These are phyloP conservation scores for Akanthomyces dipterigenus DNA, from an alignment of 2,329 filamentous ascomycete species.

Conservation along the genomic window DNA sequence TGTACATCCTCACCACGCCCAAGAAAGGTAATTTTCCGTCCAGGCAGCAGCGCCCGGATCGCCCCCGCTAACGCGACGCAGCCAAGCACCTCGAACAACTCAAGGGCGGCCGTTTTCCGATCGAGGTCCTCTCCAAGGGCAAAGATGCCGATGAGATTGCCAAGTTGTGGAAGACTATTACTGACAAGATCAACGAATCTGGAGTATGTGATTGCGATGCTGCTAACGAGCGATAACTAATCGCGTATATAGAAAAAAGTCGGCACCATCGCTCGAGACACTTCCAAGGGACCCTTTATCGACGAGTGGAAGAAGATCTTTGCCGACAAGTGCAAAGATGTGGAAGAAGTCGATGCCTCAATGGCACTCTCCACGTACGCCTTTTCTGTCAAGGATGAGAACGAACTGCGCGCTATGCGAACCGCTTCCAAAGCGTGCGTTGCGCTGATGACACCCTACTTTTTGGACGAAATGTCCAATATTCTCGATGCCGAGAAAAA, in stretches of 20 bases:
- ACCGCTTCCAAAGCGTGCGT: slow-evolving; percentile 92
- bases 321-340: slow-evolving; percentile 69
- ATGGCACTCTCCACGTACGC: slow-evolving; percentile 74
- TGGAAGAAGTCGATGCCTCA: slow-evolving; percentile 83
- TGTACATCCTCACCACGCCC: slow-evolving; percentile 90
- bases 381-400: slow-evolving; percentile 90
- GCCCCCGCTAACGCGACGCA: slow-evolving; percentile 35
- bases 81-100: slow-evolving; percentile 89
- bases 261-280: slow-evolving; percentile 78
- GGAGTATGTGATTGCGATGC: slow-evolving; percentile 55
- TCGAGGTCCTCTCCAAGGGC: slow-evolving; percentile 85
- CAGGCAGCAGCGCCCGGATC: neutral
- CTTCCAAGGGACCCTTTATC: slow-evolving; percentile 78
- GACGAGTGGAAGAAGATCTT: slow-evolving; percentile 93
- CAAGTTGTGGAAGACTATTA: slow-evolving; percentile 78
- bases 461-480: slow-evolving; percentile 96
- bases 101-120: slow-evolving; percentile 84
- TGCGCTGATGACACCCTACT: slow-evolving; percentile 90
- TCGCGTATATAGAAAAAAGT: slow-evolving; percentile 65
- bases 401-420: slow-evolving; percentile 87
- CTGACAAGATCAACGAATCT: slow-evolving; percentile 78
- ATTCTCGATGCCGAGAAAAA: slow-evolving; percentile 96
- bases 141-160: slow-evolving; percentile 90
- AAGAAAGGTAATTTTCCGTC: slow-evolving; percentile 74
- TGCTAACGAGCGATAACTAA: slow-evolving; percentile 11